Percentiles rank a stretch among this genome's conserved stretches.
These are phyloP conservation scores for Mycena vulgaris DNA, from an alignment of 768 basidiomycete genomes.

Conservation along the genomic window DNA sequence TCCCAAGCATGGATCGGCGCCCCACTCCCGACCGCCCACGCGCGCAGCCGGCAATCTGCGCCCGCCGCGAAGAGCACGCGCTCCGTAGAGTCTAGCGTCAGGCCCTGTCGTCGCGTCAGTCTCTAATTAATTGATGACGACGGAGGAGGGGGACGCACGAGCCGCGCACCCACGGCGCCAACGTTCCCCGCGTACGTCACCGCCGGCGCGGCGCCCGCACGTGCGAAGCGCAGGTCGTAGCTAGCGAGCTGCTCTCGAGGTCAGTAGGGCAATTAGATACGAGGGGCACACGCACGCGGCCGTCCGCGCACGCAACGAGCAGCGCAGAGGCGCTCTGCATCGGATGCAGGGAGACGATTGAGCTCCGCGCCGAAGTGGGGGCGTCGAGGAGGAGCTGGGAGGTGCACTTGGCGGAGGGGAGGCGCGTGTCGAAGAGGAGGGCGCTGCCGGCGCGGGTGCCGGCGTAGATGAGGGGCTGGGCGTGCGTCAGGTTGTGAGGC, in stretches of 20 bases:
- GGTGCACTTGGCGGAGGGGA: background rate
- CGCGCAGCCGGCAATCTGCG: slow-evolving; percentile 73
- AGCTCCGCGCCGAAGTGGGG: slow-evolving; percentile 37
- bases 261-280: background rate
- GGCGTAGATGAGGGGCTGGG: slow-evolving; percentile 33
- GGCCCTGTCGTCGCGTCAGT: slow-evolving; percentile 60
- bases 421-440: slow-evolving; percentile 36
- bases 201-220: slow-evolving; percentile 7
- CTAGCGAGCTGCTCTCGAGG: slow-evolving; percentile 25
- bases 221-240: slow-evolving; percentile 34
- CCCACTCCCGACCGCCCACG: slow-evolving; percentile 78
- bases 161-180: background rate
- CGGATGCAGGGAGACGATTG: slow-evolving; percentile 41
- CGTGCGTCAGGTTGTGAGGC: too few relatives aligned
- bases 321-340: slow-evolving; percentile 42
- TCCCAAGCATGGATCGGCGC: slow-evolving; percentile 45
- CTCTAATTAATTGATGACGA: background rate
- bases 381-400: background rate
- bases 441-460: slow-evolving; percentile 31
- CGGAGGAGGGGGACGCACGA: slow-evolving; percentile 1
- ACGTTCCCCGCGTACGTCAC: slow-evolving; percentile 27
- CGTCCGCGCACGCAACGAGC: slow-evolving; percentile 40
- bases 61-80: slow-evolving; percentile 80
- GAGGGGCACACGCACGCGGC: slow-evolving; percentile 36
- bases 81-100: slow-evolving; percentile 69